These are phyloP conservation scores for Rhodotorula kratochvilovae DNA, from an alignment of 768 basidiomycete genomes.

Conservation along the genomic window DNA sequence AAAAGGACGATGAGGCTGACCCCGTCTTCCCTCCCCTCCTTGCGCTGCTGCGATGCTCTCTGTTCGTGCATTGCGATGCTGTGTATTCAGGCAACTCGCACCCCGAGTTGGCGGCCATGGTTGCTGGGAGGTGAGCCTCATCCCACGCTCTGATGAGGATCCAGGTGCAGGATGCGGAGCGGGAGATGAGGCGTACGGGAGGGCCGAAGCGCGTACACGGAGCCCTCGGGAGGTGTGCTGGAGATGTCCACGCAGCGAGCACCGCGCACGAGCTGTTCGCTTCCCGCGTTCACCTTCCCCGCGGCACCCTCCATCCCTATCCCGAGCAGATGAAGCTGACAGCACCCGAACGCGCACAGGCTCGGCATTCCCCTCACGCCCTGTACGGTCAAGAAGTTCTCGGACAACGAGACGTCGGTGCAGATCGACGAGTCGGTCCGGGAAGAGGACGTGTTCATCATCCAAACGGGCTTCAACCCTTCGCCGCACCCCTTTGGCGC, in stretches of 20 bases:
- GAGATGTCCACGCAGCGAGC: too few relatives aligned
- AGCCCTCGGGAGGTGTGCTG: background rate
- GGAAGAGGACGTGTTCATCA: slow-evolving; percentile 97
- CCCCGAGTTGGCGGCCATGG: slow-evolving; percentile 89
- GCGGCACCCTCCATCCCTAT: background rate
- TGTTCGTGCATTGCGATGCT: slow-evolving; percentile 6
- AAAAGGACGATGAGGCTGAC: slow-evolving; percentile 4
- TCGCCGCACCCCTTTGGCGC: slow-evolving; percentile 35
- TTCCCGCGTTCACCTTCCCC: background rate
- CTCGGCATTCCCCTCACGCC: slow-evolving; percentile 82
- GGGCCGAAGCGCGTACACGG: too few relatives aligned
- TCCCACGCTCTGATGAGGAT: background rate
- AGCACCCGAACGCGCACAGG: slow-evolving; percentile 53
- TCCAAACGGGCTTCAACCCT: slow-evolving; percentile 58
- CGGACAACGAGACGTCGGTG: slow-evolving; percentile 75
- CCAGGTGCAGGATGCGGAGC: background rate
- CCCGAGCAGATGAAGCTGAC: background rate
- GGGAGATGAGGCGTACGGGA: too few relatives aligned
- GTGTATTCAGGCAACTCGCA: slow-evolving; percentile 78
- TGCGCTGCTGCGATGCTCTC: background rate
- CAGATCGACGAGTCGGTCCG: slow-evolving; percentile 84
- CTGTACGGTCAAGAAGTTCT: slow-evolving; percentile 81
- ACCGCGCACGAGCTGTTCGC: background rate
- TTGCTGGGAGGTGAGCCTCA: slow-evolving; percentile 85
- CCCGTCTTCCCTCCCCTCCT: background rate